These are phyloP conservation scores for Tagetes erecta DNA, from an alignment of 129 eudicot genomes.

Conservation along the genomic window DNA sequence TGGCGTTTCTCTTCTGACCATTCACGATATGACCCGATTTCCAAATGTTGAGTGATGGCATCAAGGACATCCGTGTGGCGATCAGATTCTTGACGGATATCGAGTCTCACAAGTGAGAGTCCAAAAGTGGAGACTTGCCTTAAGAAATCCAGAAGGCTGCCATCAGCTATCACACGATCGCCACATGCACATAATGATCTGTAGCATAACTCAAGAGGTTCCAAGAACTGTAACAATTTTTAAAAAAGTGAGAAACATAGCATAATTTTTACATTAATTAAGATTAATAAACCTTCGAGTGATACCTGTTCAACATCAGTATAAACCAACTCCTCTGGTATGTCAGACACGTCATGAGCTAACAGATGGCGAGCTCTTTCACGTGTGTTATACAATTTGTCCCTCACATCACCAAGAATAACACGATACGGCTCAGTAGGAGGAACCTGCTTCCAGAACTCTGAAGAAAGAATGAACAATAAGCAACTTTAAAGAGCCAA, in stretches of 20 bases:
- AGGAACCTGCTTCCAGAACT: conserved; percentile 94
- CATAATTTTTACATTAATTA: neutral
- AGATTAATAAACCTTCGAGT: neutral
- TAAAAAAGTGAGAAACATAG: conserved; percentile 8
- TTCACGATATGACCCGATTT: conserved; percentile 83
- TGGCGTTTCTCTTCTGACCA: conserved; percentile 91
- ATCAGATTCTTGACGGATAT: conserved; percentile 96
- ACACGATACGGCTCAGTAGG: conserved; percentile 94
- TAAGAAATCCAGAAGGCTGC: conserved; percentile 91
- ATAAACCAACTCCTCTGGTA: conserved; percentile 84
- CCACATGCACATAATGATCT: conserved; percentile 92
- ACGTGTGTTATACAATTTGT: conserved; percentile 85
- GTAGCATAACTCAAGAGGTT: conserved; percentile 97
- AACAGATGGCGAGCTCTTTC: conserved; percentile 91
- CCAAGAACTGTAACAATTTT: conserved; percentile 66
- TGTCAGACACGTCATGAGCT: conserved; percentile 73
- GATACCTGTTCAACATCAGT: conserved; percentile 80
- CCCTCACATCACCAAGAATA: conserved; percentile 95
- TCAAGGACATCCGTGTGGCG: conserved; percentile 95
- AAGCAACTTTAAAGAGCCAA: neutral
- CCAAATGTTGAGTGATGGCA: conserved; percentile 87
- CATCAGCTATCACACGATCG: conserved; percentile 90
- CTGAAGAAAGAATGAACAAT: conserved; percentile 44
- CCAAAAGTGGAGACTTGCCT: conserved; percentile 97
- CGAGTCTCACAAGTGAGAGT: conserved; percentile 88